Percentiles rank a stretch among this genome's conserved stretches.
Conservation (phyloP, 345 rosid genomes). For the Limnanthes douglasii region DNA sequence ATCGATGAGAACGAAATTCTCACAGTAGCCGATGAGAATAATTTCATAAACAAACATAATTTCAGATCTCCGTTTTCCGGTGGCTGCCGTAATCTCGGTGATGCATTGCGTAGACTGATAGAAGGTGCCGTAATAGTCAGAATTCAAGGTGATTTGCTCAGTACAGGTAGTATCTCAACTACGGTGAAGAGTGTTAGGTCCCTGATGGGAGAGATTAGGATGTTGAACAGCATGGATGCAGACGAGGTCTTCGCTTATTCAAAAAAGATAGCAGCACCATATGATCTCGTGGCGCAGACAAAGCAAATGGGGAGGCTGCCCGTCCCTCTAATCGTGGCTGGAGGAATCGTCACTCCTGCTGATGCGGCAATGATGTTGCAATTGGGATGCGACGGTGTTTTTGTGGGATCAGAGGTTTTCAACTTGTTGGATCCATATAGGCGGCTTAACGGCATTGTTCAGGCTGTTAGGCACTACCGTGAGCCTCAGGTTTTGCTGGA, state of each 20-base stretch:
- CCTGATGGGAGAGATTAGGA: slow-evolving; percentile 26
- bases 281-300: slow-evolving; percentile 45
- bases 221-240: slow-evolving; percentile 31
- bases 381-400: slow-evolving; percentile 52
- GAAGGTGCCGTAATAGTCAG: slow-evolving; percentile 40
- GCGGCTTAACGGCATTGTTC: slow-evolving; percentile 32
- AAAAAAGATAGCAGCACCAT: slow-evolving; percentile 36
- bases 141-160: slow-evolving; percentile 22
- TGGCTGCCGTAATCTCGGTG: slow-evolving; percentile 24
- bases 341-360: slow-evolving; percentile 44
- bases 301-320: slow-evolving; percentile 60
- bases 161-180: slow-evolving; percentile 13
- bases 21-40: slow-evolving; percentile 29
- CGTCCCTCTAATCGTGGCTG: slow-evolving; percentile 37
- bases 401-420: slow-evolving; percentile 32
- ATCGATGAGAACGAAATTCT: slow-evolving; percentile 49
- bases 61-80: slow-evolving; percentile 33
- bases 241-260: slow-evolving; percentile 40
- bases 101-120: slow-evolving; percentile 30
- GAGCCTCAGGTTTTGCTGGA: slow-evolving; percentile 45
- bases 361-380: slow-evolving; percentile 71
- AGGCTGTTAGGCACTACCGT: slow-evolving; percentile 45
- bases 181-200: slow-evolving; percentile 34
- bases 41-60: slow-evolving; percentile 36
- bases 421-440: slow-evolving; percentile 28